A percentile compares a stretch with the other conserved stretches of the same genome.
These are phyloP conservation scores for Apostasia shenzhenica DNA, from an alignment of 106 monocot species.

Conservation along the genomic window DNA sequence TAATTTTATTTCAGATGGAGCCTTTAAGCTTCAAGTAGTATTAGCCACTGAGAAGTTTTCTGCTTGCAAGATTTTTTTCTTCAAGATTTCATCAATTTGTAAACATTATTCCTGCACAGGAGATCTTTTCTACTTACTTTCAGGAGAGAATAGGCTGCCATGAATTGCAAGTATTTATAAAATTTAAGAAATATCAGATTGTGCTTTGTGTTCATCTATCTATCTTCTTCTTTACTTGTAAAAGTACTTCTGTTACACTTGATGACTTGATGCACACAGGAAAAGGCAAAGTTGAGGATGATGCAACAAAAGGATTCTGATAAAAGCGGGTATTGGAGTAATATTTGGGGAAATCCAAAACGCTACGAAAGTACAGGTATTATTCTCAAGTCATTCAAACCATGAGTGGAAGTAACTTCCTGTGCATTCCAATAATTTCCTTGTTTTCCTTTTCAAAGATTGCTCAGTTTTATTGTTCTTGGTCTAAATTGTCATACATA, in stretches of 20 bases:
- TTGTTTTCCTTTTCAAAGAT: no score
- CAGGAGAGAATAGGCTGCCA: no score
- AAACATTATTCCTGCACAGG: no score
- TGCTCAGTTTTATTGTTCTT: no score
- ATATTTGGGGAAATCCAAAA: slow-evolving; percentile 68
- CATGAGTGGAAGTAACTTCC: neutral
- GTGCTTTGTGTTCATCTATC: neutral
- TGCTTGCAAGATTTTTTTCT: no score
- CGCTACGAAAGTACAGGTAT: slow-evolving; percentile 59
- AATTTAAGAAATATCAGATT: neutral
- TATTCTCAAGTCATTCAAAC: neutral
- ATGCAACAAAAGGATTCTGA: slow-evolving; percentile 47
- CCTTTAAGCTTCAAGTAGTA: no score
- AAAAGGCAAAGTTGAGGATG: slow-evolving; percentile 57
- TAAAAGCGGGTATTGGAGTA: slow-evolving; percentile 50
- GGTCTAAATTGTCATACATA: no score
- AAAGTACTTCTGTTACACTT: neutral
- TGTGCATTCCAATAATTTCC: no score
- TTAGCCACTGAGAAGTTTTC: no score
- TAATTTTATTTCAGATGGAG: no score
- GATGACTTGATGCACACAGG: slow-evolving; percentile 26
- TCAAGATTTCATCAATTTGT: no score
- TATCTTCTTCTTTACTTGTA: neutral
- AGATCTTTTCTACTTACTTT: neutral
- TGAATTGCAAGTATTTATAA: no score